Evolutionary conservation across 208 protist species (phyloP), one percentile per base, ranked within the genome.

Genomic region (Trypanosomatidae sp.): DNA sequence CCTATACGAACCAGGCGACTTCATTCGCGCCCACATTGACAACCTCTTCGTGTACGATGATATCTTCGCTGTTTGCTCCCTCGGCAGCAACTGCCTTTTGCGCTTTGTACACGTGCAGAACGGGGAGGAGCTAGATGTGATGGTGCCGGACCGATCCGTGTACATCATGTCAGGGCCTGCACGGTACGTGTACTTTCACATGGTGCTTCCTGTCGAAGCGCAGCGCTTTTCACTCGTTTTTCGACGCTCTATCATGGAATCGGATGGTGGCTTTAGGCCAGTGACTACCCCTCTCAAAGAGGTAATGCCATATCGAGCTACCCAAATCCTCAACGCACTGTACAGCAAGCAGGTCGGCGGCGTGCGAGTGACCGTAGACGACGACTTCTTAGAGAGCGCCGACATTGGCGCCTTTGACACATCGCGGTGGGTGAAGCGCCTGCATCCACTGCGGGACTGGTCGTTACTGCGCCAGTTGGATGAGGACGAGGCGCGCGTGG

Each of bases 21-120:
- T 97, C 71, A 95, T 97, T 71, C 84, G 92, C 33, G 92, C 92
- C 39, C 92, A 97, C 80, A 85, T 97, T 56, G 92, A 97, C 82
- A 97, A 97, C 73, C 82, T 97, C 25, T 97, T 97, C 65, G 86
- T 95, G 7, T 97, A 97, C 77, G 90, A 97, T 73, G 92, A 97
- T 67, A 97, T 95, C 64, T 95, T 97, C 69, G 92, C 88, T 9
- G 84, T 95, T 55, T 79, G 89, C 66, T 95, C 89, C 12, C 75
- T 97, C 19, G 92, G 92, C 64, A 82, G 80, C 69, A 95, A 95
- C 64, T 88, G 89, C 30, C 73, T 95, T 53, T 72, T 94, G 76
- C 85, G 89, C 53, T 90, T 97, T 71, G 92, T 97, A 53, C 92
- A 97, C 67, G 87, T 95, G 47, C 92, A 97, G 76, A 97, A 92